Evolutionary conservation across 805 yeast genomes (phyloP), one percentile per base, ranked within the genome.

Genomic region (Schizosaccharomyces osmophilus): DNA sequence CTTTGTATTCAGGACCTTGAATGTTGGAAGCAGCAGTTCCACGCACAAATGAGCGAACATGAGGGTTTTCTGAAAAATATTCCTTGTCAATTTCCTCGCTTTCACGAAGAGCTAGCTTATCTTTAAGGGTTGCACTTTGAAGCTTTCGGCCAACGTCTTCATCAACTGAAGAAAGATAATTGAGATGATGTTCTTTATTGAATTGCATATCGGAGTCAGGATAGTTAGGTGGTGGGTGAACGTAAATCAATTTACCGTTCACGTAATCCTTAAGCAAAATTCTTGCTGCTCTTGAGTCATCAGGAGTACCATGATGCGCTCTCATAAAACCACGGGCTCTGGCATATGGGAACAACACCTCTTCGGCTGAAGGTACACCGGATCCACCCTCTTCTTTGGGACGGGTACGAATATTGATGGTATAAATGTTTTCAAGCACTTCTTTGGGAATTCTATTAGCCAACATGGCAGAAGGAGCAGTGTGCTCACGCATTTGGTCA

Each of bases 251-350:
- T 71, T 87, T 89, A 65, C 97, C 98, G 71, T 80, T 86, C 32
- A 94, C 97, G 67, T 88, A 93, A 72, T 93, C 99, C 72, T 93
- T 93, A 70, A 93, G 77, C 61, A 93, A 80, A 66, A 86, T 85
- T 71, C 99, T 79, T 54, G 96, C 82, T 15, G 98, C 95, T 72
- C 98, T 79, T 55, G 95, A 82, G 71, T 88, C 94, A 75, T 93
- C 99, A 2, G 98, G 97, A 69, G 97, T 97, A 69, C 86, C 89
- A 69, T 95, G 95, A 71, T 94, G 97, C 0, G 96, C 85, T 41
- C 73, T 67, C 94, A 87, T 89, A 71, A 81, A 93, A 67, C 99
- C 98, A 73, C 98, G 81, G 2, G 97, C 93, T 73, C 94, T 80
- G 5, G 97, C 97, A 69, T 93, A 93, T 0, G 97, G 94, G 59